Evolutionary conservation across 1,139 yeast species (phyloP).

Genomic region (Zygoascus hellenicus): DNA sequence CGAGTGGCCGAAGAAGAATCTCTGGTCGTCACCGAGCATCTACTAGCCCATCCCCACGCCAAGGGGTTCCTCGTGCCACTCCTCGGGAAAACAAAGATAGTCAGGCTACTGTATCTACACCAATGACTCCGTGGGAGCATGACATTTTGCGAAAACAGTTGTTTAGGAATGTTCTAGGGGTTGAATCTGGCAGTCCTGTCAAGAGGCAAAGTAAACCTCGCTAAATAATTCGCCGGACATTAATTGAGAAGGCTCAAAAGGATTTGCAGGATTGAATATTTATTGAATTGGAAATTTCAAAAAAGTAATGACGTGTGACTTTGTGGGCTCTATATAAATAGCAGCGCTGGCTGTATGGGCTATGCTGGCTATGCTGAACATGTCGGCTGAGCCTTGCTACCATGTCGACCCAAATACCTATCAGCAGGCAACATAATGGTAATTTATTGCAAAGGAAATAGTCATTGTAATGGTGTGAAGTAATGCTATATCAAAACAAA

Average conservation of each 20-base stretch:
- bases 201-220: background rate
- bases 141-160: constrained; percentile 19
- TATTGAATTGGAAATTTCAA: no score
- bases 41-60: background rate
- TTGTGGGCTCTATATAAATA: no score
- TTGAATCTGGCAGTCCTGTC: background rate
- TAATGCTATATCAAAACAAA: no score
- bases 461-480: background rate
- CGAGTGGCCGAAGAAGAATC: background rate
- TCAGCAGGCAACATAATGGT: background rate
- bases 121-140: constrained; percentile 26
- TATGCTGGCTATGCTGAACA: no score
- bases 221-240: no score
- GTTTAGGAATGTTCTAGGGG: background rate
- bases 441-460: no score
- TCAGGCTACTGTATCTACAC: background rate
- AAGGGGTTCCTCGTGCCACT: background rate
- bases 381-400: no score
- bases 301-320: no score
- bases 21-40: background rate
- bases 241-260: no score
- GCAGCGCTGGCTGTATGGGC: no score
- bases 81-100: constrained; percentile 6
- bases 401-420: no score
- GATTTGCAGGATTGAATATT: no score